Conservation (phyloP, 495 filamentous ascomycete species). For the Thermothielavioides terrestris region DNA sequence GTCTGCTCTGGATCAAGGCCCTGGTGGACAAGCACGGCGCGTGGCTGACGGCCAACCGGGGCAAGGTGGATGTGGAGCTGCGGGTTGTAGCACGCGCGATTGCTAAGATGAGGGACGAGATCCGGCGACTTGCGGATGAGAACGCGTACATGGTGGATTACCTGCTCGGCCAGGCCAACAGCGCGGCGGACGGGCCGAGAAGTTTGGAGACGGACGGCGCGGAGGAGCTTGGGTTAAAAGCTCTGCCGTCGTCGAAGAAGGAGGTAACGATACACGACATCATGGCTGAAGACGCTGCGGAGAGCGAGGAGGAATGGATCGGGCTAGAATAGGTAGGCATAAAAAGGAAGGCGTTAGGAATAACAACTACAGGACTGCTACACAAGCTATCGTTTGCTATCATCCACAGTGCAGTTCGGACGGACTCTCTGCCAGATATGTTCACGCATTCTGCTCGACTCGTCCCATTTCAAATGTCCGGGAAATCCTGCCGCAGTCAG, state of each 20-base stretch:
- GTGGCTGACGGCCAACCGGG: constrained; percentile 69
- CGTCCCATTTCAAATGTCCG: background rate
- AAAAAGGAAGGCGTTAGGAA: constrained; percentile 10
- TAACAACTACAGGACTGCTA: too few relatives aligned
- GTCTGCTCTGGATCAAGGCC: constrained; percentile 84
- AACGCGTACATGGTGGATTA: constrained; percentile 83
- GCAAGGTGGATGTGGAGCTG: constrained; percentile 70
- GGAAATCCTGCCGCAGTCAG: constrained; percentile 11
- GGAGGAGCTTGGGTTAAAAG: constrained; percentile 14
- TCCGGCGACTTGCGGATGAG: constrained; percentile 69
- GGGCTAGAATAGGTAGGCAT: constrained; percentile 39
- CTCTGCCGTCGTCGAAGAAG: constrained; percentile 18
- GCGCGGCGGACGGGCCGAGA: constrained; percentile 6
- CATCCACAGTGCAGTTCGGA: too few relatives aligned
- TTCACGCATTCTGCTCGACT: background rate
- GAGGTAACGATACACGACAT: constrained; percentile 24
- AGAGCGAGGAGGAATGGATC: constrained; percentile 45
- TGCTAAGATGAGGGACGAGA: constrained; percentile 63
- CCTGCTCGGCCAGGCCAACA: constrained; percentile 43
- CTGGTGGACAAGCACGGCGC: constrained; percentile 72
- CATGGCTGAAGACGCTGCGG: constrained; percentile 24
- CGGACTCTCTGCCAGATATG: too few relatives aligned
- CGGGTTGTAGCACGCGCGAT: constrained; percentile 69
- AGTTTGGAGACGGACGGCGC: constrained; percentile 14
- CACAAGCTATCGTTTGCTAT: too few relatives aligned